phyloP scores from a whole-genome alignment of 2,329 filamentous ascomycete species.

The Ascochyta rabiei region DNA sequence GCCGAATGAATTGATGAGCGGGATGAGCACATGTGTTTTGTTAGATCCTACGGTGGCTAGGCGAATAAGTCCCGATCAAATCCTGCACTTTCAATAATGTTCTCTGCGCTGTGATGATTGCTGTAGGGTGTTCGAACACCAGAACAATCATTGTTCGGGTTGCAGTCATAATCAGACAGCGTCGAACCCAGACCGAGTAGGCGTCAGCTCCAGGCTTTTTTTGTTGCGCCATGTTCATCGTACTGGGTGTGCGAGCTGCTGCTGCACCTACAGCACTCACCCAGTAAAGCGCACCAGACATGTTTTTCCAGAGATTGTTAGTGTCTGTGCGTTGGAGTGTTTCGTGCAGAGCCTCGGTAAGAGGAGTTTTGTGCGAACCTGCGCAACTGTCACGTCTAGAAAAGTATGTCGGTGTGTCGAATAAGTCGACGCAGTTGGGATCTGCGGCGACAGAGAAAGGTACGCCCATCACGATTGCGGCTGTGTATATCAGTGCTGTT shows the following conservation, averaged over 20 bases:
- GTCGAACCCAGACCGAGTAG: conserved; percentile 32
- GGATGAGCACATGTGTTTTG: neutral
- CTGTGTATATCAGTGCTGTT: conserved; percentile 40
- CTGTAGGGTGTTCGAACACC: conserved; percentile 35
- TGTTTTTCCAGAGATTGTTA: conserved; percentile 37
- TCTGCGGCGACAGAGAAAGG: conserved; percentile 40
- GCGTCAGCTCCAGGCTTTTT: conserved; percentile 14
- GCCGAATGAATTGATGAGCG: conserved; percentile 10
- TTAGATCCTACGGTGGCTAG: conserved; percentile 2
- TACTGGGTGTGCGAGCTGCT: conserved; percentile 29
- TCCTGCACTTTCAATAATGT: conserved; percentile 38
- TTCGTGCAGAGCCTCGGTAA: conserved; percentile 31
- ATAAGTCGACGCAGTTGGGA: neutral
- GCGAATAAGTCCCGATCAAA: conserved; percentile 21
- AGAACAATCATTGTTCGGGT: conserved; percentile 34
- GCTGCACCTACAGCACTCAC: conserved; percentile 39
- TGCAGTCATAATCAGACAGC: conserved; percentile 38
- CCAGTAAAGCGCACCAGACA: conserved; percentile 46
- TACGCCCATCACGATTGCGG: conserved; percentile 33
- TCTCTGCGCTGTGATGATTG: conserved; percentile 32
- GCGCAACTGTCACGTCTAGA: neutral
- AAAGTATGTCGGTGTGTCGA: neutral
- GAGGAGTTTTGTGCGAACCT: conserved; percentile 7
- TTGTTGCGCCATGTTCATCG: conserved; percentile 18
- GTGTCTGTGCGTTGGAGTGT: conserved; percentile 31